These are phyloP conservation scores for Sporormia fimetaria DNA, from an alignment of 495 filamentous ascomycete genomes.

Conservation along the genomic window DNA sequence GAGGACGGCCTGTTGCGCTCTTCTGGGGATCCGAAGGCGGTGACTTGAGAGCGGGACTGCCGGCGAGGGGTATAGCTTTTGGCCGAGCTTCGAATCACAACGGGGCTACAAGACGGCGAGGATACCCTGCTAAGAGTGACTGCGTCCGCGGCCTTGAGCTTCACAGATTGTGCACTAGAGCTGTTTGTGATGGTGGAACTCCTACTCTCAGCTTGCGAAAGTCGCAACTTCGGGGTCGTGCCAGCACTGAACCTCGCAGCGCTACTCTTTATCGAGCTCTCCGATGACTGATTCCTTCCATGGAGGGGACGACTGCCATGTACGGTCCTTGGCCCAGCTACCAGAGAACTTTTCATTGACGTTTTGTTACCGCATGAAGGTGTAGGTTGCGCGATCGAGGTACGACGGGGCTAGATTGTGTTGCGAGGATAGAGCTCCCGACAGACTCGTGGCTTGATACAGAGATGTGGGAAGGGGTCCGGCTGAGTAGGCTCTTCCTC, in stretches of 20 bases:
- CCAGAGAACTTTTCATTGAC: slow-evolving; percentile 10
- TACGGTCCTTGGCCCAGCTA: slow-evolving; percentile 11
- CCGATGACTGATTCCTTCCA: slow-evolving; percentile 4
- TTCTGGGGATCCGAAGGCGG: slow-evolving; percentile 19
- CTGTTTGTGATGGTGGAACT: slow-evolving; percentile 7
- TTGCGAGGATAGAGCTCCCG: slow-evolving; percentile 18
- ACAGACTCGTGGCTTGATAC: slow-evolving; percentile 19
- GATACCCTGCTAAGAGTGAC: slow-evolving; percentile 8
- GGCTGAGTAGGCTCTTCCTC: slow-evolving; percentile 7
- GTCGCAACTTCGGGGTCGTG: not conserved
- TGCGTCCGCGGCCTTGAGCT: slow-evolving; percentile 5
- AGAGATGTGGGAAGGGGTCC: slow-evolving; percentile 15
- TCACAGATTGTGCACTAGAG: slow-evolving; percentile 9
- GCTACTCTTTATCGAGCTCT: slow-evolving; percentile 17
- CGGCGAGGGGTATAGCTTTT: slow-evolving; percentile 12
- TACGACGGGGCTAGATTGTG: slow-evolving; percentile 12
- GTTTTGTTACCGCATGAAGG: slow-evolving; percentile 6
- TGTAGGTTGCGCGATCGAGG: slow-evolving; percentile 2
- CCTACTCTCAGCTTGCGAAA: slow-evolving; percentile 1
- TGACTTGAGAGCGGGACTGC: slow-evolving; percentile 11
- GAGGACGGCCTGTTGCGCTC: slow-evolving; percentile 13
- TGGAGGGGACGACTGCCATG: slow-evolving; percentile 12
- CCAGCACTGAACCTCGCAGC: slow-evolving; percentile 7
- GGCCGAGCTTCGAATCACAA: slow-evolving; percentile 7
- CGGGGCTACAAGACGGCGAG: slow-evolving; percentile 10